Percentiles rank a stretch among this genome's conserved stretches.
These are phyloP conservation scores for Colletotrichum sp. DNA, from an alignment of 2,329 filamentous ascomycete species.

Conservation along the genomic window DNA sequence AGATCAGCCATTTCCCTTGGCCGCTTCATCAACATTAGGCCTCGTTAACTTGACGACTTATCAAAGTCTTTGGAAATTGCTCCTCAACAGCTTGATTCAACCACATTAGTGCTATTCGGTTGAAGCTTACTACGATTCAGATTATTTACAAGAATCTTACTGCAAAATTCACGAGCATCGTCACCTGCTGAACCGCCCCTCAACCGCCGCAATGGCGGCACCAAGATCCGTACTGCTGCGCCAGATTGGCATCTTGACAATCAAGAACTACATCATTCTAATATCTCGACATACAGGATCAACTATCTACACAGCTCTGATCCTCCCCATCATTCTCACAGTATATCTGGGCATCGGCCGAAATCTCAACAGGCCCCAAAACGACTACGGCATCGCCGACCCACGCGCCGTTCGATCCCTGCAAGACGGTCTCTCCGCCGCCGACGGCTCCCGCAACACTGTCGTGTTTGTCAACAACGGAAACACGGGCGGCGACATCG, in stretches of 20 bases:
- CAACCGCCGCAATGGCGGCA: neutral
- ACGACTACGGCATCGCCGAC: slow-evolving; percentile 74
- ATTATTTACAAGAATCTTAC: neutral
- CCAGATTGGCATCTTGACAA: slow-evolving; percentile 65
- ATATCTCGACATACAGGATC: slow-evolving; percentile 55
- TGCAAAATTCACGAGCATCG: neutral
- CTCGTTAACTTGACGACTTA: neutral
- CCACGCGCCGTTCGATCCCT: slow-evolving; percentile 68
- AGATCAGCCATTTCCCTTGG: neutral
- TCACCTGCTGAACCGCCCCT: neutral
- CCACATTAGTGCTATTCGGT: neutral
- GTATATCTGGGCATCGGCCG: slow-evolving; percentile 73
- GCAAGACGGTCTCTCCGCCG: neutral
- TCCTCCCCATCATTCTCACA: slow-evolving; percentile 64
- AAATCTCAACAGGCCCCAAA: slow-evolving; percentile 82
- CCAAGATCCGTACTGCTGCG: slow-evolving; percentile 27
- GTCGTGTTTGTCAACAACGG: slow-evolving; percentile 83
- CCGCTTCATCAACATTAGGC: neutral
- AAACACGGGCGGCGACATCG: slow-evolving; percentile 72
- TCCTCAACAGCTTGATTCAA: rapidly evolving
- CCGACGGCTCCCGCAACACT: slow-evolving; percentile 54
- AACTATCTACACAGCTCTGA: slow-evolving; percentile 60
- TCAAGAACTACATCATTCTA: slow-evolving; percentile 67
- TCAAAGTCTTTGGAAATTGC: neutral
- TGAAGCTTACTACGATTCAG: neutral